Percentiles rank a stretch among this genome's conserved stretches.
Conservation (phyloP, 2,329 filamentous ascomycete genomes). For the Venturia nashicola region DNA sequence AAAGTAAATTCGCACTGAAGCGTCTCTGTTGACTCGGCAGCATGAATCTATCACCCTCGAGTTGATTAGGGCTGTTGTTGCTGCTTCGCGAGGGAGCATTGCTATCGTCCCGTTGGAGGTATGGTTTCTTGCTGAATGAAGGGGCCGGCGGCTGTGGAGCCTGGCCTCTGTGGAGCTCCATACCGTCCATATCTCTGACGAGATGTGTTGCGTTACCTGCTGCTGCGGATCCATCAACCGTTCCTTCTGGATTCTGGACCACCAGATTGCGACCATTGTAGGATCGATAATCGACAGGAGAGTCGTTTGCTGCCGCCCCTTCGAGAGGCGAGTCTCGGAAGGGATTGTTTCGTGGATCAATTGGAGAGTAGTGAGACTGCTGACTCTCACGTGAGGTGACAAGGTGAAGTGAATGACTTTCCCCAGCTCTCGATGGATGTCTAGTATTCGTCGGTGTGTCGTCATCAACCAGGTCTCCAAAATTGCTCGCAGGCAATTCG, state of each 20-base stretch:
- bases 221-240: neutral
- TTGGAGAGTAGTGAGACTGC: constrained; percentile 4
- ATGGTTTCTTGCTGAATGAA: constrained; percentile 5
- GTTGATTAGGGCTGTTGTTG: neutral
- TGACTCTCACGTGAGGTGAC: constrained; percentile 3
- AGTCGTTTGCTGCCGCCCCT: neutral
- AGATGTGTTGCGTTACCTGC: neutral
- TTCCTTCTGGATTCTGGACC: neutral
- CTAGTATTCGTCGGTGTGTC: constrained; percentile 2
- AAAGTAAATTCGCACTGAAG: neutral
- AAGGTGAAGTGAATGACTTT: neutral
- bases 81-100: neutral
- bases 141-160: neutral
- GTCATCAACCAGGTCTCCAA: neutral
- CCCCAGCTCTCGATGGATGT: neutral
- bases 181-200: neutral
- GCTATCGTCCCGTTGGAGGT: neutral
- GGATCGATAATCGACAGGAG: constrained; percentile 1
- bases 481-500: constrained; percentile 5
- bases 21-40: constrained; percentile 6
- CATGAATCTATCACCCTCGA: neutral
- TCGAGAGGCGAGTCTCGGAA: constrained; percentile 2
- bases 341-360: constrained; percentile 7
- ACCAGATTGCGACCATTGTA: neutral
- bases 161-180: neutral